Conservation (phyloP, 2,329 filamentous ascomycete species). For the Xylariaceae sp. region DNA sequence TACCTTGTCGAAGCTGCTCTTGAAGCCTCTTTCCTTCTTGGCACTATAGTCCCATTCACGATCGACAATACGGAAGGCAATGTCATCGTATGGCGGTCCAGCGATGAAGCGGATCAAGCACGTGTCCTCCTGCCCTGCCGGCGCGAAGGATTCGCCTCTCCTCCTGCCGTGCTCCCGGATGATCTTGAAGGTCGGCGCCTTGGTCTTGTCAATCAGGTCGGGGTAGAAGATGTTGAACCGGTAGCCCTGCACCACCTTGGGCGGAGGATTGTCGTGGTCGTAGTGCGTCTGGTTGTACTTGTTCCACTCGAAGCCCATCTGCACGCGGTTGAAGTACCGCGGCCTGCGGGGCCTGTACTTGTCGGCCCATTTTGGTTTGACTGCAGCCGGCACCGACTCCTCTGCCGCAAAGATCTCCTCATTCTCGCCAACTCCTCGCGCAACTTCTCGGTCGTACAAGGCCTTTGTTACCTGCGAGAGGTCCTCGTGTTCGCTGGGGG, state of each 20-base stretch:
- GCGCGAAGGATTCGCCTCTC: conserved; percentile 84
- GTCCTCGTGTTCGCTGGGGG: conserved; percentile 63
- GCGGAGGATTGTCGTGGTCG: conserved; percentile 94
- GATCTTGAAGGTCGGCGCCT: conserved; percentile 92
- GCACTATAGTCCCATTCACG: conserved; percentile 99
- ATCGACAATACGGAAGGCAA: conserved; percentile 95
- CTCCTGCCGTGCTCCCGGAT: conserved; percentile 86
- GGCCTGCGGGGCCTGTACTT: conserved; percentile 88
- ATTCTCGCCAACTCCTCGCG: conserved; percentile 82
- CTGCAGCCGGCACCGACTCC: conserved; percentile 61
- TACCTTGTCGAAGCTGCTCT: conserved; percentile 96
- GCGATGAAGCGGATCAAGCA: conserved; percentile 94
- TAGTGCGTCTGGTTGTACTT: conserved; percentile 99
- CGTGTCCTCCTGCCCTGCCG: conserved; percentile 92
- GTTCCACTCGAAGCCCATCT: conserved; percentile 99
- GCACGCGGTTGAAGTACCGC: conserved; percentile 93
- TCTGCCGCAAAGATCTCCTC: conserved; percentile 94
- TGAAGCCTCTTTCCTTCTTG: conserved; percentile 89
- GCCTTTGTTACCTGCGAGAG: conserved; percentile 82
- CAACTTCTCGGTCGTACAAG: conserved; percentile 86
- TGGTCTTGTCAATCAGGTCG: conserved; percentile 88
- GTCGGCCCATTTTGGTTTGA: conserved; percentile 69
- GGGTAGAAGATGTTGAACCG: conserved; percentile 99
- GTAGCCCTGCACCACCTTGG: conserved; percentile 97
- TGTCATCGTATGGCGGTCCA: conserved; percentile 90